phyloP scores from a whole-genome alignment of 2,329 filamentous ascomycete species.

The Colletotrichum truncatum region DNA sequence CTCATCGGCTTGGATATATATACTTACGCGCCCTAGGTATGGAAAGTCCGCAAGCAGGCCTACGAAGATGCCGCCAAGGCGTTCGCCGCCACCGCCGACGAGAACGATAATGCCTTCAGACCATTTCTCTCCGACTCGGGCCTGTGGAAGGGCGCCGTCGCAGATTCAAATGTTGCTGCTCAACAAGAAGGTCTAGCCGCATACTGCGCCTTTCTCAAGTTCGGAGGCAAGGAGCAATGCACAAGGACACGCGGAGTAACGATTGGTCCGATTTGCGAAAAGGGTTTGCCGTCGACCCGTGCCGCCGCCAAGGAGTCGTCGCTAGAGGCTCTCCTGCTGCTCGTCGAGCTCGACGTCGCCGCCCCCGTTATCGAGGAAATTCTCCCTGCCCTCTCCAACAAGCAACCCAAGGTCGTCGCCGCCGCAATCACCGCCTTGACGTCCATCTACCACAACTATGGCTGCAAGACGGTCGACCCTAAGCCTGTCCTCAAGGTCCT shows the following conservation, averaged over 20 bases:
- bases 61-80: constrained; percentile 93
- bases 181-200: constrained; percentile 92
- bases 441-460: constrained; percentile 90
- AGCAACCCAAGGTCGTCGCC: constrained; percentile 87
- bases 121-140: constrained; percentile 87
- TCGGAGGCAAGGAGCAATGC: constrained; percentile 82
- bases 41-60: constrained; percentile 95
- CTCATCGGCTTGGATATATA: not conserved
- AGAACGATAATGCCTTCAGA: constrained; percentile 84
- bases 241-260: constrained; percentile 80
- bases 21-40: constrained; percentile 64
- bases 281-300: constrained; percentile 87
- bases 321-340: constrained; percentile 85
- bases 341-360: constrained; percentile 88
- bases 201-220: constrained; percentile 92
- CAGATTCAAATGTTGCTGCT: constrained; percentile 95
- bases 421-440: constrained; percentile 79
- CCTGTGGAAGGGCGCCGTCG: constrained; percentile 91
- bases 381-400: constrained; percentile 82
- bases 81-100: constrained; percentile 86
- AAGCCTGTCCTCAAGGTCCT: constrained; percentile 89
- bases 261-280: constrained; percentile 85
- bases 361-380: constrained; percentile 91
- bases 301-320: constrained; percentile 89
- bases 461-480: constrained; percentile 92